These are phyloP conservation scores for Aspergillus fructus DNA, from an alignment of 2,329 filamentous ascomycete species.

Conservation along the genomic window DNA sequence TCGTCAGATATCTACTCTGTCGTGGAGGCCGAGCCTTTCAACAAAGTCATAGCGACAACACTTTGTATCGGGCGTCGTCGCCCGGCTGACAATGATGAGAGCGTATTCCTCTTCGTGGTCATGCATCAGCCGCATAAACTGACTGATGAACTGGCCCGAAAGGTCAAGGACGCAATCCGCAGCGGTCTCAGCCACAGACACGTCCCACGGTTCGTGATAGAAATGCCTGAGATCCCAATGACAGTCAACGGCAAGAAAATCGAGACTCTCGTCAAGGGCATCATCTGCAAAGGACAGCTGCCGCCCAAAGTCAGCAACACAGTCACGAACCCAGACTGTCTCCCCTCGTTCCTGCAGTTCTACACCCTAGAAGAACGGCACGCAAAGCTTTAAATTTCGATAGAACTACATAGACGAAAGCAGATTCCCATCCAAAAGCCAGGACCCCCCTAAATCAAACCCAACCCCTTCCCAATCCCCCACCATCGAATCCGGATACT, in stretches of 20 bases:
- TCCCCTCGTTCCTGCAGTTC: neutral
- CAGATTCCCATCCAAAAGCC: neutral
- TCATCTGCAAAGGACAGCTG: neutral
- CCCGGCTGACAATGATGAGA: constrained; percentile 57
- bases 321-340: neutral
- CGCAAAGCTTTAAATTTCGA: neutral
- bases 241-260: neutral
- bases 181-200: constrained; percentile 69
- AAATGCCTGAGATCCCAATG: constrained; percentile 79
- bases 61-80: constrained; percentile 77
- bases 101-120: constrained; percentile 59
- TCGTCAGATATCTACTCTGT: constrained; percentile 78
- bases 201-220: constrained; percentile 75
- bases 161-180: constrained; percentile 65
- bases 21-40: constrained; percentile 54
- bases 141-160: constrained; percentile 53
- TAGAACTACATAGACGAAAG: neutral
- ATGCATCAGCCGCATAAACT: constrained; percentile 61
- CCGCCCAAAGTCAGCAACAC: neutral
- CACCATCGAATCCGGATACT: neutral
- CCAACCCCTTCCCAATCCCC: neutral
- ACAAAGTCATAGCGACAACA: constrained; percentile 60
- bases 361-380: no score
- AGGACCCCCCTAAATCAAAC: neutral
- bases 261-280: neutral